Evolutionary conservation across 1,284 basidiomycete species (phyloP), one percentile per base, ranked within the genome.

Genomic region (Hymenochaete sp.): DNA sequence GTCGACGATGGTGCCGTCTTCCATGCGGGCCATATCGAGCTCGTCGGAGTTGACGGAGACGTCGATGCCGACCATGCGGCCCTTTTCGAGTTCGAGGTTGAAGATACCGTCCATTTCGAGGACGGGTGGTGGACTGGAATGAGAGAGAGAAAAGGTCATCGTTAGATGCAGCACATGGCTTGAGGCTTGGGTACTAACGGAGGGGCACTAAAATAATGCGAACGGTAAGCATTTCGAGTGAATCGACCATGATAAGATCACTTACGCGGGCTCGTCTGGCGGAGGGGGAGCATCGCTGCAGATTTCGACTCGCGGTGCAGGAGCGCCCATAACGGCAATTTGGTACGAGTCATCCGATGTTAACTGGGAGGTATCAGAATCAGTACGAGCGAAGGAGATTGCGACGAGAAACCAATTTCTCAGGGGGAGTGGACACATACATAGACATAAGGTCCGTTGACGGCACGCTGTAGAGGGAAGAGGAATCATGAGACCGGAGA

Each of bases 31-130:
- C 85, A 89, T 88, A 58, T 89, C 85, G 26, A 87, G 69, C 54
- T 88, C 84, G 45, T 72, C 74, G 7, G 85, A 88, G 38, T 72
- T 71, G 36, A 87, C 71, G 11, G 72, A 79, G 1, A 82, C 83
- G 55, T 88, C 86, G 18, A 89, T 71, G 3, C 77, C 81, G 45
- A 88, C 79, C 42, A 74, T 69, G 60, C 84, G 82, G 11, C 82
- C 82, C 2, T 82, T 85, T 3, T 66, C 62, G 27, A 89, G 72
- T 60, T 89, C 86, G 19, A 89, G 68, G 55, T 77, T 82, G 65
- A 89, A 87, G 3, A 75, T 79, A 3, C 79, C 85, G 7, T 81
- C 81, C 85, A 89, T 89, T 54, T 89, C 86, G n/a, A 80, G 67
- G 36, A 88, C 77, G 6, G 85, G 86, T 7, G 83, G 81, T 5